These are phyloP conservation scores for Candida andamanensis DNA, from an alignment of 805 yeast genomes.

Conservation along the genomic window DNA sequence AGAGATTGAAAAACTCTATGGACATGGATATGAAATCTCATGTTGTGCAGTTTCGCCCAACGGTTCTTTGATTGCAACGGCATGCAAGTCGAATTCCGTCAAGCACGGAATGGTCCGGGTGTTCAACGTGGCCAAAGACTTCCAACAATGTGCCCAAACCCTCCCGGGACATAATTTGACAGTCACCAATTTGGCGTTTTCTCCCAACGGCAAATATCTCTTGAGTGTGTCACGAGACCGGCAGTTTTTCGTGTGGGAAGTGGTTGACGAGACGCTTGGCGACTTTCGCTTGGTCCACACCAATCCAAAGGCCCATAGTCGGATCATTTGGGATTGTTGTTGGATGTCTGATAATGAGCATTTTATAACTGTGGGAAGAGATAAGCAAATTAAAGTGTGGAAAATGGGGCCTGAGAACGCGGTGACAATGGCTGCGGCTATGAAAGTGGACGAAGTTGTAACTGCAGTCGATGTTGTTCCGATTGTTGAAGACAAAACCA, in stretches of 20 bases:
- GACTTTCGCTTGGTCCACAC: slow-evolving; percentile 37
- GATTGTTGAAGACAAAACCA: slow-evolving; percentile 6
- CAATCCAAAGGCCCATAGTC: slow-evolving; percentile 73
- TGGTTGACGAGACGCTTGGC: slow-evolving; percentile 24
- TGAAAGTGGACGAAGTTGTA: slow-evolving; percentile 53
- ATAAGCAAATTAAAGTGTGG: slow-evolving; percentile 77
- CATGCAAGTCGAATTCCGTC: slow-evolving; percentile 83
- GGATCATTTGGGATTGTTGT: slow-evolving; percentile 93
- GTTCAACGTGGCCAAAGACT: slow-evolving; percentile 56
- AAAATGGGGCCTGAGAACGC: slow-evolving; percentile 27
- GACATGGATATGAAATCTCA: slow-evolving; percentile 94
- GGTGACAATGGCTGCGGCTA: slow-evolving; percentile 30
- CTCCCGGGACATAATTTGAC: slow-evolving; percentile 76
- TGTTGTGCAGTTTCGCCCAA: slow-evolving; percentile 69
- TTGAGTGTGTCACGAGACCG: slow-evolving; percentile 88
- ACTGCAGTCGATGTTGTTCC: slow-evolving; percentile 59
- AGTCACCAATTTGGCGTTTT: slow-evolving; percentile 75
- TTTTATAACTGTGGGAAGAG: slow-evolving; percentile 88
- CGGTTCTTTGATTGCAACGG: slow-evolving; percentile 66
- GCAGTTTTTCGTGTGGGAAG: slow-evolving; percentile 70
- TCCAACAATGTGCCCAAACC: slow-evolving; percentile 40
- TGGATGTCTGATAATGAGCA: slow-evolving; percentile 58
- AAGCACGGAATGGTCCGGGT: slow-evolving; percentile 83
- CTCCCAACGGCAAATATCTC: slow-evolving; percentile 59
- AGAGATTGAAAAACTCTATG: slow-evolving; percentile 88